Base-by-base conservation (phyloP, 306 rosid species). In the Medicago arabica region DNA sequence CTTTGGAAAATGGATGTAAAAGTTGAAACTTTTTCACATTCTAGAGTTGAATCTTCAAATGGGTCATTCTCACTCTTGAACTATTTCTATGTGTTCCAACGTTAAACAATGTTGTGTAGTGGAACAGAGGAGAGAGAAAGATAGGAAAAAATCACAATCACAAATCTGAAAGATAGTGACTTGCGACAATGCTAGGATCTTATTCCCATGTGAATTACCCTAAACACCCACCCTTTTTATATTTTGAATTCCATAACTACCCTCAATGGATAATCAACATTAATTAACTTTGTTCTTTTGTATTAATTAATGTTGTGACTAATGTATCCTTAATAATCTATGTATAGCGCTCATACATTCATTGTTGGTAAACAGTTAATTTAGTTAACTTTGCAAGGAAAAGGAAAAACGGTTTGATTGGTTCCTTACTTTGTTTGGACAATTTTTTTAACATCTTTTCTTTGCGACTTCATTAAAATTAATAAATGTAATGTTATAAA, bases 101-200 rank as follows among this genome's bases (percentile, higher is more conserved):
- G 61, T 69, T 61, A 11, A 36, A 44, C 12, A 36, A 36, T 11
- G 39, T 28, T 28, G 31, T 28, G 31, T 28, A 28, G 31, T 47
- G 41, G 75, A 58, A 47, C 34, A 44, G 12, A 16, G 47, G 40
- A 58, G 77, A 58, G 80, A 58, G 75, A 47, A 51, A 17, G 58
- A 28, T 59, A 68, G 54, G 54, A 21, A 9, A 25, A 67, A 84
- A 89, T 93, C 96, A 69, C 87, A 13, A 71, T 89, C 97, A 84
- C 92, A 91, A 87, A 89, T 89, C 97, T 91, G 64, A 69, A 79
- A 71, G 97, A 93, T 50, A 86, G 78, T 81, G 98, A 91, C 98
- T 84, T 47, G 68, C 88, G 82, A 84, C 89, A 84, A 77, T 75
- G 83, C 76, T 72, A 80, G 74, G 92, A 89, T 91, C 92, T 89